Evolutionary conservation across 2,329 filamentous ascomycete genomes (phyloP), one percentile per base, ranked within the genome.

Genomic region (Cordyceps fumosorosea): DNA sequence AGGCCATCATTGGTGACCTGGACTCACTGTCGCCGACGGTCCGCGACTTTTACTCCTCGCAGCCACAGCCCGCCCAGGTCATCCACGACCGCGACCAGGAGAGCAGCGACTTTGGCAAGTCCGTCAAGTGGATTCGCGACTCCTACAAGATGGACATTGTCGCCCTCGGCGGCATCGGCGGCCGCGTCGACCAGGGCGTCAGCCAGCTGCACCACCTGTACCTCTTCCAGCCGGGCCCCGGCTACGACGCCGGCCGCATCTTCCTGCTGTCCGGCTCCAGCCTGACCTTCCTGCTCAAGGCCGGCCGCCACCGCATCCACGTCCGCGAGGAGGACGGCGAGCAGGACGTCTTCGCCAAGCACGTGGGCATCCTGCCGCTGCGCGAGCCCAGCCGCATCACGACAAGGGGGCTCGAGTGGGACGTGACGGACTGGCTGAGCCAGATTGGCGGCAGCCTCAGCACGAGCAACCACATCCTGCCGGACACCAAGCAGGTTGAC

Each of bases 71-170:
- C 73, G 79, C 91, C 2, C 70, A 80, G 14, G 80, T 98, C 59
- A 81, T 91, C 66, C 78, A 86, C 67, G 86, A 93, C 65, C 73
- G 80, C n/a, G 90, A 96, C 71, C 91, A 98, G 74, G 84, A 96
- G 68, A 89, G 88, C 22, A 96, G 95, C 32, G 95, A 99, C 74
- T 96, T 98, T 68, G 87, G 84, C 68, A 99, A 99, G 78, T 90
- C 86, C 68, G 83, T 89, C 67, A 80, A 74, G 66, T 88, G 82
- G 75, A 81, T 86, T 65, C 82, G 81, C 54, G 67, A 69, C 3
- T 67, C 72, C 5, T 34, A 65, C 24, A 66, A 69, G 1, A 71
- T 82, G 56, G 83, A 93, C 69, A 86, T 96, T n/a, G 80, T 96
- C 14, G 86, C 90, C 44, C 77, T 97, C 7, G 93, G 93, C 47